Evolutionary conservation across 2,329 filamentous ascomycete genomes (phyloP).

Genomic region (Trichophyton rubrum): DNA sequence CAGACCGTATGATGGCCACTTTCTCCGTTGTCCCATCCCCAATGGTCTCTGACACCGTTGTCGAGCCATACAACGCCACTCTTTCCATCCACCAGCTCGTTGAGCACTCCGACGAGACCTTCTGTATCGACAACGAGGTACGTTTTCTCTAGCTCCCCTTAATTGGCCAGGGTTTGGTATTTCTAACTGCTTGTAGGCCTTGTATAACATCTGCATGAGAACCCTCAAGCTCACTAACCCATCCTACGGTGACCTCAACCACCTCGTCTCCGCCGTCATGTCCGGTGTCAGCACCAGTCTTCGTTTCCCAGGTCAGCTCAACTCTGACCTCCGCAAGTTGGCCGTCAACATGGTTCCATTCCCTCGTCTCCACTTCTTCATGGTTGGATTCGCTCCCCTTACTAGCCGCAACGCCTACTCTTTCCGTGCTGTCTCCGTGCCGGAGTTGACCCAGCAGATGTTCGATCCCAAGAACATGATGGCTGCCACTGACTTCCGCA

Average conservation of each 20-base stretch:
- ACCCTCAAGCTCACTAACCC: slow-evolving; percentile 98
- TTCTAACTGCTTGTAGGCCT: slow-evolving; percentile 42
- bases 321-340: slow-evolving; percentile 98
- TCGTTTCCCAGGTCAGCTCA: slow-evolving; percentile 98
- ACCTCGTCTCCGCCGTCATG: slow-evolving; percentile 99
- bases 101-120: slow-evolving; percentile 99
- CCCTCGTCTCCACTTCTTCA: slow-evolving; percentile 99
- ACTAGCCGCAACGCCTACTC: slow-evolving; percentile 84
- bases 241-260: slow-evolving; percentile 98
- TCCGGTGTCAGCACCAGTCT: slow-evolving; percentile 97
- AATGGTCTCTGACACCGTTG: slow-evolving; percentile 98
- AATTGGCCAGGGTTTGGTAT: background rate
- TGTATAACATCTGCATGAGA: slow-evolving; percentile 99
- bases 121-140: slow-evolving; percentile 99
- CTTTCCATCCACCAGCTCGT: slow-evolving; percentile 98
- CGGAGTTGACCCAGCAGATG: slow-evolving; percentile 99
- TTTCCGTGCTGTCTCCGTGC: slow-evolving; percentile 95
- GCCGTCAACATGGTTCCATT: slow-evolving; percentile 99
- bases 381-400: slow-evolving; percentile 98
- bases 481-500: slow-evolving; percentile 99
- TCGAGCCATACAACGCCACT: slow-evolving; percentile 99
- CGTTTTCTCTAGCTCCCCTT: slow-evolving; percentile 9
- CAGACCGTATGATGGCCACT: slow-evolving; percentile 96
- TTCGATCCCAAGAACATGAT: slow-evolving; percentile 99
- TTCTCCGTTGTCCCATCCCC: slow-evolving; percentile 94